Percentiles rank a stretch among this genome's conserved stretches.
Evolutionary conservation across 2,329 filamentous ascomycete species (phyloP).

Genomic region (Colletotrichum chrysophilum): DNA sequence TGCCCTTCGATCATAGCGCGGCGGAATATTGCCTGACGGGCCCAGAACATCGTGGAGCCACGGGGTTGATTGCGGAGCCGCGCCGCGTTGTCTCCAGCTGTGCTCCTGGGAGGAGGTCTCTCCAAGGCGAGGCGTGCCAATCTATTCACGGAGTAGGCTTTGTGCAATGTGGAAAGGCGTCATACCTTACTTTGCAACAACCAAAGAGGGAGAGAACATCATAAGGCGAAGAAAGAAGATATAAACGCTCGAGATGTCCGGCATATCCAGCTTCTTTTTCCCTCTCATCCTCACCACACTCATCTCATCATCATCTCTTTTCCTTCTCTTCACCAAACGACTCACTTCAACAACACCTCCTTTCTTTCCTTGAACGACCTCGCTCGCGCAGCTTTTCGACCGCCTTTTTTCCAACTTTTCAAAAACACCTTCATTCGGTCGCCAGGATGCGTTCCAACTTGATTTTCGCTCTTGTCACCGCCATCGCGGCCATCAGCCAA

Average conservation of each 20-base stretch:
- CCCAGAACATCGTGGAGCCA: neutral
- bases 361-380: neutral
- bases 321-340: conserved; percentile 5
- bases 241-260: neutral
- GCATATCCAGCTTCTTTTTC: neutral
- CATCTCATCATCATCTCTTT: neutral
- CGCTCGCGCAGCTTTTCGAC: neutral
- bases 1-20: neutral
- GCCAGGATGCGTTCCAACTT: conserved; percentile 15
- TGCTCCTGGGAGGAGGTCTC: neutral
- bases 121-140: neutral
- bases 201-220: neutral
- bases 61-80: conserved; percentile 1
- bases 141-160: neutral
- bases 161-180: neutral
- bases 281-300: neutral
- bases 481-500: conserved; percentile 11
- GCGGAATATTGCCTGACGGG: neutral
- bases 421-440: neutral
- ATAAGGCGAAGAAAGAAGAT: neutral
- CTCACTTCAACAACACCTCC: neutral
- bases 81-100: neutral
- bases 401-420: neutral
- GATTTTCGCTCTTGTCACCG: conserved; percentile 12
- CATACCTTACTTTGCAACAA: neutral